Evolutionary conservation across 2,329 filamentous ascomycete species (phyloP).

Genomic region (Ascomycota sp.): DNA sequence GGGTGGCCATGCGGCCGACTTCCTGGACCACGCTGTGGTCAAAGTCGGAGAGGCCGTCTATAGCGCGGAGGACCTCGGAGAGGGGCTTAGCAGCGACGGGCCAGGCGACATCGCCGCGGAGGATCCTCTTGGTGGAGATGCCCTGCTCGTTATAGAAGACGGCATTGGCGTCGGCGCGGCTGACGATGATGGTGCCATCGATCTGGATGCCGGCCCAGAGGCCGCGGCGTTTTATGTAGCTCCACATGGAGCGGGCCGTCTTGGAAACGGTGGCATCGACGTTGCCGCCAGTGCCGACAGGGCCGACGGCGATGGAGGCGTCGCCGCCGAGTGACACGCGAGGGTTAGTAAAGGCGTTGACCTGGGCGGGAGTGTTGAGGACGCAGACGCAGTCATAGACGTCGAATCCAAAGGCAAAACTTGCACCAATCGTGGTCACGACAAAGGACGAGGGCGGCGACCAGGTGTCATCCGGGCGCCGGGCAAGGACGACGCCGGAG

Average conservation of each 20-base stretch:
- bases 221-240: conserved; percentile 63
- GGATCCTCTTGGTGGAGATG: conserved; percentile 16
- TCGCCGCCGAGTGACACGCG: conserved; percentile 50
- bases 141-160: conserved; percentile 46
- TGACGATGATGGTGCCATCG: conserved; percentile 62
- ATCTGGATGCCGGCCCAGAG: conserved; percentile 62
- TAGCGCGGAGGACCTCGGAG: conserved; percentile 17
- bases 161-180: conserved; percentile 59
- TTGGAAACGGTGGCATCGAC: conserved; percentile 18
- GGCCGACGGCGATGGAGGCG: conserved; percentile 41
- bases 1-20: conserved; percentile 6
- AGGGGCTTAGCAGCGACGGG: conserved; percentile 17
- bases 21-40: conserved; percentile 9
- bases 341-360: conserved; percentile 46
- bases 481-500: conserved; percentile 37
- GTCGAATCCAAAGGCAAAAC: conserved; percentile 52
- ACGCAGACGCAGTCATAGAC: conserved; percentile 62
- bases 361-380: conserved; percentile 46
- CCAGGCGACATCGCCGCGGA: conserved; percentile 18
- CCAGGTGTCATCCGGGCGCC: conserved; percentile 39
- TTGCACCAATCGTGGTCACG: conserved; percentile 48
- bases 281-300: conserved; percentile 39
- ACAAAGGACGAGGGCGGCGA: conserved; percentile 54
- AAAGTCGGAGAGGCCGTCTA: conserved; percentile 13
- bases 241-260: conserved; percentile 40